phyloP scores from a whole-genome alignment of 768 basidiomycete species.

The Mycena leptocephala region DNA sequence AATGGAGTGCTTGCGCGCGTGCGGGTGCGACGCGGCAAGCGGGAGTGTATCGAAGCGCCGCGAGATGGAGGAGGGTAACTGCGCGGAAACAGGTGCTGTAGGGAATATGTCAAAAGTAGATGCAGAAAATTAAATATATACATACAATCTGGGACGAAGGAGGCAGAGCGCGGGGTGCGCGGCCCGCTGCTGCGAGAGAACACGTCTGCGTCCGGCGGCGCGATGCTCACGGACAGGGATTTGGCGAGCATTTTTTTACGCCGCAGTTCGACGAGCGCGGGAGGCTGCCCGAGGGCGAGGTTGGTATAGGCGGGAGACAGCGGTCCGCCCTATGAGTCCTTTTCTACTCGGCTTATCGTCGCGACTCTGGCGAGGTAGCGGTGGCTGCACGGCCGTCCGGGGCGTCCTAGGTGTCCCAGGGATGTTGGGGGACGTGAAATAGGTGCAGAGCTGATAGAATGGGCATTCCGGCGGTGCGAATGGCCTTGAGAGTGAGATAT shows the following conservation, averaged over 20 bases:
- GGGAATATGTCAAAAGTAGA: slow-evolving; percentile 35
- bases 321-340: slow-evolving; percentile 69
- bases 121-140: slow-evolving; percentile 20
- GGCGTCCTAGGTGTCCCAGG: slow-evolving; percentile 73
- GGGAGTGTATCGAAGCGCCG: slow-evolving; percentile 61
- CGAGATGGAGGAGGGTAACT: slow-evolving; percentile 26
- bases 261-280: slow-evolving; percentile 68
- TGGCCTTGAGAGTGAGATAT: slow-evolving; percentile 42
- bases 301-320: slow-evolving; percentile 26
- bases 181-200: slow-evolving; percentile 24
- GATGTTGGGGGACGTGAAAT: slow-evolving; percentile 88
- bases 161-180: slow-evolving; percentile 16
- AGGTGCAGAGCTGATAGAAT: slow-evolving; percentile 89
- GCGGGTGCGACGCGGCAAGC: slow-evolving; percentile 77
- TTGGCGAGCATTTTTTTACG: slow-evolving; percentile 70
- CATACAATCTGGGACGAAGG: slow-evolving; percentile 24
- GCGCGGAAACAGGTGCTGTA: slow-evolving; percentile 15
- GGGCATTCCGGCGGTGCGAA: slow-evolving; percentile 79
- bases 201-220: slow-evolving; percentile 63
- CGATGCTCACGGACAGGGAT: slow-evolving; percentile 79
- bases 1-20: slow-evolving; percentile 83
- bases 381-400: slow-evolving; percentile 49
- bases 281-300: slow-evolving; percentile 54
- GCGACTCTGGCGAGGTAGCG: slow-evolving; percentile 37
- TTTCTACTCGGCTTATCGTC: slow-evolving; percentile 58